A percentile compares a stretch with the other conserved stretches of the same genome.
Evolutionary conservation across 805 yeast genomes (phyloP).

Genomic region (Blastobotrys robertii): DNA sequence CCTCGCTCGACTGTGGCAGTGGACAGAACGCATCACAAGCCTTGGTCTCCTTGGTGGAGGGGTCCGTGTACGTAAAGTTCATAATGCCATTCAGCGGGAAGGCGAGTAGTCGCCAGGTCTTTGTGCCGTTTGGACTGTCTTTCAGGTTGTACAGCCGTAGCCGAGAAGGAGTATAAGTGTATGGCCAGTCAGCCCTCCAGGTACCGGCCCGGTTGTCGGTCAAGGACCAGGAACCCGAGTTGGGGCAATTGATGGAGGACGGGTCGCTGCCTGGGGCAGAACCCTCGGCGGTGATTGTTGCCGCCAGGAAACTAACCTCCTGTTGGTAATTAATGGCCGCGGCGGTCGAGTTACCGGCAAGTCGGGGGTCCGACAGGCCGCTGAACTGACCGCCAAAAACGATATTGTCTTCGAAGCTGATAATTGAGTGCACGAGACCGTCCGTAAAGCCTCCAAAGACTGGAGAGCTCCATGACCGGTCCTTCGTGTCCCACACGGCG

Average conservation of each 20-base stretch:
- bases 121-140: conserved; percentile 36
- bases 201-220: conserved; percentile 44
- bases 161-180: conserved; percentile 54
- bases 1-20: conserved; percentile 32
- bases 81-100: conserved; percentile 79
- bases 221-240: conserved; percentile 41
- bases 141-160: conserved; percentile 60
- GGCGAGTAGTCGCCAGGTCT: conserved; percentile 63
- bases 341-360: conserved; percentile 20
- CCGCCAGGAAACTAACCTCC: conserved; percentile 17
- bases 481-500: conserved; percentile 48
- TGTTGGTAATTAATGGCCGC: conserved; percentile 49
- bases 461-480: conserved; percentile 35
- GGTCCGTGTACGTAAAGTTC: conserved; percentile 83
- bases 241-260: conserved; percentile 49
- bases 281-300: conserved; percentile 17
- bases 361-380: conserved; percentile 44
- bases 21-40: conserved; percentile 91
- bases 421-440: conserved; percentile 53
- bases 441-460: conserved; percentile 70
- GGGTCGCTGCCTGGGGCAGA: conserved; percentile 14
- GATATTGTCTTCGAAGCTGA: conserved; percentile 37
- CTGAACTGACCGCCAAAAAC: conserved; percentile 74
- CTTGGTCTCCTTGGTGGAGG: conserved; percentile 43
- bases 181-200: conserved; percentile 53